Conservation (phyloP, 495 filamentous ascomycete species). For the Lichenothelia convexa region DNA sequence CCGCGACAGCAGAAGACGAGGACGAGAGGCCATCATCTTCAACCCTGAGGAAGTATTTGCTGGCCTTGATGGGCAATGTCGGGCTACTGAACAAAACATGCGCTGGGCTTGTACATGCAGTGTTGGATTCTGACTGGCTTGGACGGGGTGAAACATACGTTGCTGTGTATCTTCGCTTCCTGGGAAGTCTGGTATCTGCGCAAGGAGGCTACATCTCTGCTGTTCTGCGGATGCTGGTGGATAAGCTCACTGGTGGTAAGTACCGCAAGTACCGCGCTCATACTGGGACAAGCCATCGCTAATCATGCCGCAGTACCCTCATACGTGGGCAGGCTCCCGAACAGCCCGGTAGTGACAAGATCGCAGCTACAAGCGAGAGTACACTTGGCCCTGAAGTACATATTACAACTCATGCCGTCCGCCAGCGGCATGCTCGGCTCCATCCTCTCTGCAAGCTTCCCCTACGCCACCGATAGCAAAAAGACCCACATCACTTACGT, state of each 20-base stretch:
- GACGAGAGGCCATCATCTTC: conserved; percentile 31
- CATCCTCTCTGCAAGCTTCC: conserved; percentile 48
- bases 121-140: conserved; percentile 66
- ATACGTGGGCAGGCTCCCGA: conserved; percentile 38
- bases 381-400: conserved; percentile 56
- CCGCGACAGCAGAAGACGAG: conserved; percentile 25
- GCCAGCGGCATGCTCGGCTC: conserved; percentile 50
- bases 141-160: conserved; percentile 67
- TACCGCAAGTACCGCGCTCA: not conserved
- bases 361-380: conserved; percentile 45
- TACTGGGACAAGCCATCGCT: conserved; percentile 6
- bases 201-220: conserved; percentile 45
- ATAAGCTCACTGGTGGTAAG: conserved; percentile 44
- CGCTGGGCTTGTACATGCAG: conserved; percentile 49
- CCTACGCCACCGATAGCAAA: conserved; percentile 52
- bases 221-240: conserved; percentile 63
- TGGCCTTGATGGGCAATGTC: conserved; percentile 57
- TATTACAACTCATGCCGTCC: conserved; percentile 60
- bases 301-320: conserved; percentile 18
- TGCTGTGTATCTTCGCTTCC: conserved; percentile 57
- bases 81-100: conserved; percentile 54
- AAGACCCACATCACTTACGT: conserved; percentile 59
- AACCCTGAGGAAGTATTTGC: conserved; percentile 51
- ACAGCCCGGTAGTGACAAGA: conserved; percentile 37
- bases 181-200: conserved; percentile 63